A percentile compares a stretch with the other conserved stretches of the same genome.
These are phyloP conservation scores for Striga asiatica DNA, from an alignment of 257 asterid species.

Conservation along the genomic window DNA sequence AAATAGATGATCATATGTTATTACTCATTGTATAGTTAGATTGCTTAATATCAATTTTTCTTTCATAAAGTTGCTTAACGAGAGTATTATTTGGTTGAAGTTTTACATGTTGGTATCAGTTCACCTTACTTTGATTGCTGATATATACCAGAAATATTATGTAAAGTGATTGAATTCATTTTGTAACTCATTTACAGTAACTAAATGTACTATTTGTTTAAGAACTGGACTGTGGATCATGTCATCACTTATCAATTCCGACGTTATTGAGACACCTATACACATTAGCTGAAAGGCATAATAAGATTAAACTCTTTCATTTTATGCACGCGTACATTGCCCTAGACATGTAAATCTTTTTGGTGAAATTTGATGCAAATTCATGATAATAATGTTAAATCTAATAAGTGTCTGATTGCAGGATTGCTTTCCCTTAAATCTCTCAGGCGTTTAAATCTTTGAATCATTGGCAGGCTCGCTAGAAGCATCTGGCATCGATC, in stretches of 20 bases:
- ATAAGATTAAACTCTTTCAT: neutral
- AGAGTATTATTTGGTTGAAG: neutral
- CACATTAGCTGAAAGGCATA: neutral
- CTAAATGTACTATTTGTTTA: no score
- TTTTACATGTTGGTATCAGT: slow-evolving; percentile 7
- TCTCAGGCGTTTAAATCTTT: slow-evolving; percentile 78
- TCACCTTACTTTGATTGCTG: no score
- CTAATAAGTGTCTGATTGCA: slow-evolving; percentile 46
- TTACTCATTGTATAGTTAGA: neutral
- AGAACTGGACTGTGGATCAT: no score
- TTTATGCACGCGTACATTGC: neutral
- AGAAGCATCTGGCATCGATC: slow-evolving; percentile 24
- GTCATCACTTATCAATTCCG: no score
- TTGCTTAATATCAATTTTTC: no score
- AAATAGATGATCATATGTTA: no score
- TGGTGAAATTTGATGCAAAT: slow-evolving; percentile 19
- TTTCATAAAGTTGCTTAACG: no score
- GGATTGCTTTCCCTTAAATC: slow-evolving; percentile 59
- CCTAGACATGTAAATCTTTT: neutral
- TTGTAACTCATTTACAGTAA: no score
- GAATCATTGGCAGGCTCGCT: slow-evolving; percentile 72
- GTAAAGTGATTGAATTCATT: no score
- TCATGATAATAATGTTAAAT: slow-evolving; percentile 19
- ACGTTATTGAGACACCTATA: no score
- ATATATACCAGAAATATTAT: no score